Evolutionary conservation across 2,329 filamentous ascomycete genomes (phyloP), one percentile per base, ranked within the genome.

Genomic region (Neoarthrinium moseri): DNA sequence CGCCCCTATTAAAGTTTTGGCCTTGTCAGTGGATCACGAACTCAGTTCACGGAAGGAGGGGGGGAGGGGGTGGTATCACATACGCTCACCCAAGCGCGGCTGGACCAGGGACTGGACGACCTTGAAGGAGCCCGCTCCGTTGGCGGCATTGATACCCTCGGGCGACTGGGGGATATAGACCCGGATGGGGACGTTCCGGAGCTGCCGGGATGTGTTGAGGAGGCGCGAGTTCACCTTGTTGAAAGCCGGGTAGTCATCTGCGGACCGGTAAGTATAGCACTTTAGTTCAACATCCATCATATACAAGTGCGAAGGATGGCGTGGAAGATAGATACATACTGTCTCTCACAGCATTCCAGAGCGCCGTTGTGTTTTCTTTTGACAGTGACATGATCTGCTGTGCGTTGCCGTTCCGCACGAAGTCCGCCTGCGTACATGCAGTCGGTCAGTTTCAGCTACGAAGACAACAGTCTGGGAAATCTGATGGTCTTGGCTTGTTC

Each of bases 331-430:
- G 32, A n/a, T 13, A 66, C 76, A 51, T 68, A 86, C 81, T 87
- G 55, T 87, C 81, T 63, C 86, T 77, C 33, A 95, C 88, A 8
- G 88, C 80, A 53, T 84, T 79, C 90, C 91, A 96, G 26, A 96
- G 74, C 24, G 86, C 80, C 6, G 84, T 89, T 12, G 89, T 94
- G 63, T 95, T 84, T 36, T 88, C 83, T 63, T 91, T 91, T 50
- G 86, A 90, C 59, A 96, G 73, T 44, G 84, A 86, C 89, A 96
- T 95, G 59, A 95, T 91, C 50, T 87, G 86, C 63, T 92, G 91
- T 13, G 89, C 90, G 44, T 87, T 94, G 35, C 91, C 90, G 56
- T 94, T 92, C 42, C 91, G 82, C 41, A 95, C 74, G 56, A 91
- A 95, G 66, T 96, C 91, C 23, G 91, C 91, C 75, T 82, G 20